phyloP scores from a whole-genome alignment of 805 yeast species.

The Candida coleopterorum region DNA sequence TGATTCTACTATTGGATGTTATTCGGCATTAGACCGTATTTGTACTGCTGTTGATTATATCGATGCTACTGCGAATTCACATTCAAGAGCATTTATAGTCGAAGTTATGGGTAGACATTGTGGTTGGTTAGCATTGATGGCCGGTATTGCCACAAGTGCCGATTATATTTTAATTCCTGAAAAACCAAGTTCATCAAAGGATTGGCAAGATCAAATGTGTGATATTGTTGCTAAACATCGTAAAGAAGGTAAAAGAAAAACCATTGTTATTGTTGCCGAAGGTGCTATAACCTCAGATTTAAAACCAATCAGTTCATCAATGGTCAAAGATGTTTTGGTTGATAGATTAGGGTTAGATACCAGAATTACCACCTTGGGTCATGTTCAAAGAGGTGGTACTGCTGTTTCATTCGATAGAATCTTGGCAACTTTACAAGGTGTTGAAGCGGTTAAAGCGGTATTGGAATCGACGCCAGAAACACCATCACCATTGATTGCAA shows the following conservation, averaged over 20 bases:
- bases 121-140: slow-evolving; percentile 98
- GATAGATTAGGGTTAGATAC: slow-evolving; percentile 82
- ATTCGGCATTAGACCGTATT: slow-evolving; percentile 87
- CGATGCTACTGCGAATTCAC: slow-evolving; percentile 96
- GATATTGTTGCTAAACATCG: slow-evolving; percentile 76
- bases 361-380: slow-evolving; percentile 92
- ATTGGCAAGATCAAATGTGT: slow-evolving; percentile 80
- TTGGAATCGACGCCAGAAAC: slow-evolving; percentile 82
- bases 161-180: slow-evolving; percentile 94
- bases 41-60: slow-evolving; percentile 94
- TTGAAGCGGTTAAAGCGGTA: slow-evolving; percentile 93
- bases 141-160: slow-evolving; percentile 95
- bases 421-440: slow-evolving; percentile 94
- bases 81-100: slow-evolving; percentile 93
- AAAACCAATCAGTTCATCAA: slow-evolving; percentile 72
- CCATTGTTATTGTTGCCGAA: slow-evolving; percentile 95
- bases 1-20: slow-evolving; percentile 95
- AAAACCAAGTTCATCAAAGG: slow-evolving; percentile 69
- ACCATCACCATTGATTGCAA: slow-evolving; percentile 93
- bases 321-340: slow-evolving; percentile 78
- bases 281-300: slow-evolving; percentile 88
- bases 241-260: slow-evolving; percentile 83
- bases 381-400: slow-evolving; percentile 98
- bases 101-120: slow-evolving; percentile 99
- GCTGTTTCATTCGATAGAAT: slow-evolving; percentile 94